Percentiles rank a stretch among this genome's conserved stretches.
Conservation (phyloP, 164 flowering plant species). For the Magnolia sinica region DNA sequence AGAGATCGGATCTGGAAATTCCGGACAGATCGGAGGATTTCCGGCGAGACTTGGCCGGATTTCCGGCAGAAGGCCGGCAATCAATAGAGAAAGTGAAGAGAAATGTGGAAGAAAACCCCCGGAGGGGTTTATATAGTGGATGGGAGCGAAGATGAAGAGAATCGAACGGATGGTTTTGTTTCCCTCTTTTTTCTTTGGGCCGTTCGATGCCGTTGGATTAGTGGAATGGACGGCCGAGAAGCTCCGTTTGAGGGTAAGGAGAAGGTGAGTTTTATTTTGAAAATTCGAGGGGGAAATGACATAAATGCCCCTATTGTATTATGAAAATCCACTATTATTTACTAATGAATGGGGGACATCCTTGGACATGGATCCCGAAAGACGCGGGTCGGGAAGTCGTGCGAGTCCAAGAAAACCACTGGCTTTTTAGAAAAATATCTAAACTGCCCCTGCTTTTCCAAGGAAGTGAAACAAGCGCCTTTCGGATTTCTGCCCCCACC, state of each 20-base stretch:
- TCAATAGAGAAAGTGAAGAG: neutral
- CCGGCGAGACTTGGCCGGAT: neutral
- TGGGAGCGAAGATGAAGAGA: neutral
- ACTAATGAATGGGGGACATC: neutral
- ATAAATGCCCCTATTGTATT: neutral
- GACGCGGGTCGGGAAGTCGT: neutral
- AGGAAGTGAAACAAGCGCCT: neutral
- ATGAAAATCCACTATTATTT: neutral
- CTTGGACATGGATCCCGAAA: too few relatives aligned
- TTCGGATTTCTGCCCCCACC: too few relatives aligned
- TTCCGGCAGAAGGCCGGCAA: neutral
- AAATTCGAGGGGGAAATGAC: slow-evolving; percentile 6
- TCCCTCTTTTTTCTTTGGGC: slow-evolving; percentile 26
- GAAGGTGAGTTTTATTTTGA: slow-evolving; percentile 9
- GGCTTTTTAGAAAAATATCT: neutral
- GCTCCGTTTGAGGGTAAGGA: neutral
- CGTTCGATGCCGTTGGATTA: slow-evolving; percentile 28
- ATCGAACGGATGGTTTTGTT: slow-evolving; percentile 19
- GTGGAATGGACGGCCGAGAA: slow-evolving; percentile 12
- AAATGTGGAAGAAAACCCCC: neutral
- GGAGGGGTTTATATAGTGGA: slow-evolving; percentile 5
- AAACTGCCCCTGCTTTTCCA: neutral
- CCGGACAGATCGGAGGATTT: neutral
- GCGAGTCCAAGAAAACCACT: too few relatives aligned
- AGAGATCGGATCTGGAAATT: neutral